phyloP scores from a whole-genome alignment of 306 rosid genomes.

The Sicyos edulis region DNA sequence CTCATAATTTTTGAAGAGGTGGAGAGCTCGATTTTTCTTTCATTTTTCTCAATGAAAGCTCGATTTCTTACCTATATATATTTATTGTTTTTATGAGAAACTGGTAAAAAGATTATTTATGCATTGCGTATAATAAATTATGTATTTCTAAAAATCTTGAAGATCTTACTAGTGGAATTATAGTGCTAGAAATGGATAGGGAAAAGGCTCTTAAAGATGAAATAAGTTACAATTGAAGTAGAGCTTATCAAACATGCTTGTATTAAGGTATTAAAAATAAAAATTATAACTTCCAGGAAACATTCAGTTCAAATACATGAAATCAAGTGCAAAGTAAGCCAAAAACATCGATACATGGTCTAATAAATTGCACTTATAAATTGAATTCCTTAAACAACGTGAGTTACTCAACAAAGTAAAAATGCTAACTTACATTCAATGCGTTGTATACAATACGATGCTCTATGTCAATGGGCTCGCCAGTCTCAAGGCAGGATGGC shows the following conservation, averaged over 20 bases:
- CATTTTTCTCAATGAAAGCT: not conserved
- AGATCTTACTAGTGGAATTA: not conserved
- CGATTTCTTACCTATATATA: no score
- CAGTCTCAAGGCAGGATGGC: constrained; percentile 85
- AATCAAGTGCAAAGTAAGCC: not conserved
- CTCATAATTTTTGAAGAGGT: not conserved
- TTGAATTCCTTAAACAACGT: not conserved
- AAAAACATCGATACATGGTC: not conserved
- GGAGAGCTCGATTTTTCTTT: not conserved
- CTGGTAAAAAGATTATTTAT: not conserved
- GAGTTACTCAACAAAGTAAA: not conserved
- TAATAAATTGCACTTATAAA: not conserved
- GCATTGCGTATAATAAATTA: not conserved
- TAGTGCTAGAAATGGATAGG: not conserved
- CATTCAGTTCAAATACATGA: not conserved
- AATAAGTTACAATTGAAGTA: not conserved
- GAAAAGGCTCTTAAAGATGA: not conserved
- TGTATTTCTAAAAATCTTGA: not conserved
- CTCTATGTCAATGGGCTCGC: constrained; percentile 82
- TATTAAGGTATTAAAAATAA: not conserved
- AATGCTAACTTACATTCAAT: constrained; percentile 53
- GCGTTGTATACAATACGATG: constrained; percentile 70
- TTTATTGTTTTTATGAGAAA: no score
- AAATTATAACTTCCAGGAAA: not conserved
- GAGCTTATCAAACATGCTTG: not conserved